Evolutionary conservation across 2,329 filamentous ascomycete species (phyloP), one percentile per base, ranked within the genome.

Genomic region (Penicillium sp.): DNA sequence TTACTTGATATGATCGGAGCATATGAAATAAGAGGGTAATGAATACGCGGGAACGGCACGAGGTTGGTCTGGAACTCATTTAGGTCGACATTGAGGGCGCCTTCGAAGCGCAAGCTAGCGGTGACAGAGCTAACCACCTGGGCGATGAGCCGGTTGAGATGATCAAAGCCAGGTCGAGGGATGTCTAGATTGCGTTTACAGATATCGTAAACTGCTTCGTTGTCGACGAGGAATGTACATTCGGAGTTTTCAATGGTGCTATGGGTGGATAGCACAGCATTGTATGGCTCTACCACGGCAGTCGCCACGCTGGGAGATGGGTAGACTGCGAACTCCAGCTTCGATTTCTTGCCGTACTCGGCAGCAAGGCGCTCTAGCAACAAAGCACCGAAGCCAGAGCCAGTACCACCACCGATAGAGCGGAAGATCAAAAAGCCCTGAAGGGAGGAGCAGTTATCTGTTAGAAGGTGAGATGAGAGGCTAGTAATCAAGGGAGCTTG

Each of bases 51-150:
- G 71, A 85, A 88, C 6, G 85, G 85, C 48, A 87, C 85, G 72
- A 88, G 72, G 71, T 88, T 88, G 62, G 85, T 88, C 74, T 88
- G 85, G 77, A 88, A 88, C 69, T 88, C 85, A 67, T 84, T 85
- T 67, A 88, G 71, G 71, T 88, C 85, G 67, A 88, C 85, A 59
- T 88, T 88, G 66, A 88, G 78, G 44, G 83, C 83, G 64, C 85
- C 85, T 64, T 87, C 84, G 59, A 87, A 88, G 48, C 85, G 79
- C 59, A 88, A 74, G 59, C 82, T 85, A 36, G 83, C 84, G 31
- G 85, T 87, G 64, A 88, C 86, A 31, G 83, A 86, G 72, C 82
- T 85, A 61, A 88, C 84, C 53, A 88, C 84, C 70, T 88, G 85
- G 48, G 85, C 84, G 65, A 88, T 86, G 60, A 88, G 74, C 51